phyloP scores from a whole-genome alignment of 2,329 filamentous ascomycete genomes.

The Sphaerostilbella broomeana region DNA sequence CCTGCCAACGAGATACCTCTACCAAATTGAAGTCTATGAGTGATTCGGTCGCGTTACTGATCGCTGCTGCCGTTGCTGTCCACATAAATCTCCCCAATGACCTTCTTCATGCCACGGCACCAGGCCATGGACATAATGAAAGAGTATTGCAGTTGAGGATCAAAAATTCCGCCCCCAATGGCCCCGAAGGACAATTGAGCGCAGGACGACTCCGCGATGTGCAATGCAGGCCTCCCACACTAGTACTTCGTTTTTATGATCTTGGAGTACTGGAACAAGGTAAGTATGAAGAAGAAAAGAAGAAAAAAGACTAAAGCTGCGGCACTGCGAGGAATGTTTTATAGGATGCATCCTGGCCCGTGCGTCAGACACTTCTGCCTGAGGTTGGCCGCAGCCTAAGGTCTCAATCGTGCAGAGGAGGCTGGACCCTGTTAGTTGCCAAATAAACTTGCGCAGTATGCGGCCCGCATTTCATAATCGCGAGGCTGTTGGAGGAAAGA shows the following conservation, averaged over 20 bases:
- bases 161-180: slow-evolving; percentile 47
- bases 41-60: too few relatives aligned
- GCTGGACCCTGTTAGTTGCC: neutral
- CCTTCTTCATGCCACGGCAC: slow-evolving; percentile 39
- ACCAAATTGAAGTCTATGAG: too few relatives aligned
- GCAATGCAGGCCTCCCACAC: slow-evolving; percentile 45
- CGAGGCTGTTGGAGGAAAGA: too few relatives aligned
- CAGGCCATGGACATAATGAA: slow-evolving; percentile 38
- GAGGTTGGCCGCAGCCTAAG: neutral
- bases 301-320: slow-evolving; percentile 20
- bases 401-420: slow-evolving; percentile 1
- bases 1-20: too few relatives aligned
- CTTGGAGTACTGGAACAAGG: slow-evolving; percentile 38
- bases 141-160: slow-evolving; percentile 31
- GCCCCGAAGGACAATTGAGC: slow-evolving; percentile 47
- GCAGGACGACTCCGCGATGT: slow-evolving; percentile 43
- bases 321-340: slow-evolving; percentile 13
- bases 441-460: neutral
- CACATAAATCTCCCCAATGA: slow-evolving; percentile 8
- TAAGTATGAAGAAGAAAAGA: slow-evolving; percentile 44
- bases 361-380: slow-evolving; percentile 13
- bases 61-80: too few relatives aligned
- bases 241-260: slow-evolving; percentile 38
- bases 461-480: too few relatives aligned
- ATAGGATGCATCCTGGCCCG: slow-evolving; percentile 18